A percentile compares a stretch with the other conserved stretches of the same genome.
These are phyloP conservation scores for Fennellomyces sp. DNA, from an alignment of 371 early-diverging fungal genomes.

Conservation along the genomic window DNA sequence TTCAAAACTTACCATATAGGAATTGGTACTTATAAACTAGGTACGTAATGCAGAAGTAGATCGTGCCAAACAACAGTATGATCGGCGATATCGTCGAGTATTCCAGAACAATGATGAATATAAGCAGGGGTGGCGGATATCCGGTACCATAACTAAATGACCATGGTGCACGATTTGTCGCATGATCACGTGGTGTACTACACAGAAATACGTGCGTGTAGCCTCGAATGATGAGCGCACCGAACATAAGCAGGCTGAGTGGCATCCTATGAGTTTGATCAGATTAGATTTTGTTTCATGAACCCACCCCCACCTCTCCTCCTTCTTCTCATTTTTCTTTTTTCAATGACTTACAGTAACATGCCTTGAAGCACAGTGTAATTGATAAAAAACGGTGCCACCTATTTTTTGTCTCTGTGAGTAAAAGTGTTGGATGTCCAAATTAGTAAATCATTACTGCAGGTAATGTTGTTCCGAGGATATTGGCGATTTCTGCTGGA, in stretches of 20 bases:
- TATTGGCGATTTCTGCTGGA: constrained; percentile 60
- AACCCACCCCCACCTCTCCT: background rate
- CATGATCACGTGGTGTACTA: constrained; percentile 75
- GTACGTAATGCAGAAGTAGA: constrained; percentile 80
- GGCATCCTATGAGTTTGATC: constrained; percentile 44
- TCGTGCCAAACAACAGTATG: constrained; percentile 75
- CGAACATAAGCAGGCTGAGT: constrained; percentile 68
- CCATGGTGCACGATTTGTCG: constrained; percentile 59
- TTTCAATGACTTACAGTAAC: constrained; percentile 40
- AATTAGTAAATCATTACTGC: constrained; percentile 23
- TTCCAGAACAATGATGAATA: constrained; percentile 85
- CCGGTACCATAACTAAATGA: constrained; percentile 63
- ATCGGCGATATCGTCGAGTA: constrained; percentile 90
- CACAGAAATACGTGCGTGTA: constrained; percentile 51
- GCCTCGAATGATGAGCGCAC: constrained; percentile 42
- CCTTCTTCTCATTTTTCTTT: background rate
- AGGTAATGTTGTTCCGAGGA: constrained; percentile 64
- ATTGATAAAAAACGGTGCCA: constrained; percentile 83
- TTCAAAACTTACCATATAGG: constrained; percentile 70
- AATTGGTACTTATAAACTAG: constrained; percentile 87
- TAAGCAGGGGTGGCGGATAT: constrained; percentile 70
- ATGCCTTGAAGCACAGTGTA: constrained; percentile 72
- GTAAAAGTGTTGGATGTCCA: background rate
- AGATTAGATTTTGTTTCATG: background rate
- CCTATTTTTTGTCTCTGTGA: constrained; percentile 22